Conservation (phyloP, 1,284 basidiomycete genomes). For the Agroathelia rolfsii region DNA sequence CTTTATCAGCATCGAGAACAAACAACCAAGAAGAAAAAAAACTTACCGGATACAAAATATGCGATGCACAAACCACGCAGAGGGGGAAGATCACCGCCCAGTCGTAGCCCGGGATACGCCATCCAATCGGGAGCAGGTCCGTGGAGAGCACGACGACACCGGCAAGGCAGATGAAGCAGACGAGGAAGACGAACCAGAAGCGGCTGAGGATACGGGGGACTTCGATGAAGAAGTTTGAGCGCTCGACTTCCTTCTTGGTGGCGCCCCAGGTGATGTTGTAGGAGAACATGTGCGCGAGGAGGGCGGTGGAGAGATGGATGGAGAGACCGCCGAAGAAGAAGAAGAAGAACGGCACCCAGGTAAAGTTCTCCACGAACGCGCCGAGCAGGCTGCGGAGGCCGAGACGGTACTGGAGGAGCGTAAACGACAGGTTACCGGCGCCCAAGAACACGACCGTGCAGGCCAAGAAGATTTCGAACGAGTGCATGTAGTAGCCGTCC, state of each 20-base stretch:
- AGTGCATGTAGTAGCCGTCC: conserved; percentile 62
- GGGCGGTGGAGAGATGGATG: conserved; percentile 62
- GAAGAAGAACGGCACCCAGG: conserved; percentile 76
- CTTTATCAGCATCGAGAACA: conserved; percentile 9
- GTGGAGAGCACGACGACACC: conserved; percentile 48
- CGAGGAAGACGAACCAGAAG: conserved; percentile 54
- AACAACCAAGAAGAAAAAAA: conserved; percentile 4
- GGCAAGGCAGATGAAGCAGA: conserved; percentile 38
- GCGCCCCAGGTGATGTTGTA: conserved; percentile 80
- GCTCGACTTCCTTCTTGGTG: conserved; percentile 65
- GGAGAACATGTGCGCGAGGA: conserved; percentile 75
- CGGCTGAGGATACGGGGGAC: conserved; percentile 72
- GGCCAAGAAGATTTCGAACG: conserved; percentile 68
- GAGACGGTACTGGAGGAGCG: conserved; percentile 67
- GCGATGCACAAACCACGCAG: too few species aligned
- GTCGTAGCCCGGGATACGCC: conserved; percentile 46
- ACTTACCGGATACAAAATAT: conserved; percentile 61
- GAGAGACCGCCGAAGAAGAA: conserved; percentile 80
- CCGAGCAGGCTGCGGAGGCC: conserved; percentile 48
- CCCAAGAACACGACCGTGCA: conserved; percentile 70
- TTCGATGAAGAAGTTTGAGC: conserved; percentile 82
- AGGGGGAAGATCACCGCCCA: conserved; percentile 69
- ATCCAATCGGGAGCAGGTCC: conserved; percentile 43
- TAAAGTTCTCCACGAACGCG: conserved; percentile 54
- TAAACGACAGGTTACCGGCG: conserved; percentile 62